A percentile compares a stretch with the other conserved stretches of the same genome.
Evolutionary conservation across 2,329 filamentous ascomycete genomes (phyloP).

Genomic region (Eutypella sp.): DNA sequence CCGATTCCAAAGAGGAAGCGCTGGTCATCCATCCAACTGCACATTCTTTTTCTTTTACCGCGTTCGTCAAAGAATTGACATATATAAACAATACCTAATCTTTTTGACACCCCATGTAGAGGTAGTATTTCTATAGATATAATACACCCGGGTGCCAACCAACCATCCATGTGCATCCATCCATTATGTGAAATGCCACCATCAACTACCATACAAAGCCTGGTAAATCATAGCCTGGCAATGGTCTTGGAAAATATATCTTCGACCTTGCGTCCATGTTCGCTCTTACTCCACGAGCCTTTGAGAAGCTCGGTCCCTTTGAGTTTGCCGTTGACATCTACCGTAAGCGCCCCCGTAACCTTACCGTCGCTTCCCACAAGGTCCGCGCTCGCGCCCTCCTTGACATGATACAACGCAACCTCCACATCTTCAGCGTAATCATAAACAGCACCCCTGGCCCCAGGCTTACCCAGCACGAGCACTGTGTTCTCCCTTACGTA

Average conservation of each 20-base stretch:
- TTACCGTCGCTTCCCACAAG: slow-evolving; percentile 40
- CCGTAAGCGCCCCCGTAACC: slow-evolving; percentile 33
- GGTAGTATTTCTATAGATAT: too few relatives aligned
- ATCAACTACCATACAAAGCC: too few relatives aligned
- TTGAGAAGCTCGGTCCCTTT: slow-evolving; percentile 34
- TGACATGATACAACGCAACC: slow-evolving; percentile 40
- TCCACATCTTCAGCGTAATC: slow-evolving; percentile 44
- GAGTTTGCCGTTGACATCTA: slow-evolving; percentile 35
- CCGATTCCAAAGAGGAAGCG: background rate
- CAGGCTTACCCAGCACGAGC: slow-evolving; percentile 39
- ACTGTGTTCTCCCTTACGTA: slow-evolving; percentile 52
- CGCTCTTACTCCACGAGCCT: slow-evolving; percentile 26
- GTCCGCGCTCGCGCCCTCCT: slow-evolving; percentile 34
- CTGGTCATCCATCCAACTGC: background rate
- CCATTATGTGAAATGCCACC: too few relatives aligned
- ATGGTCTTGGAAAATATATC: slow-evolving; percentile 15
- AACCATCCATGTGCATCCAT: too few relatives aligned
- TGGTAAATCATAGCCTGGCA: slow-evolving; percentile 14
- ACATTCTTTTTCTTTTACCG: background rate
- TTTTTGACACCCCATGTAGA: too few relatives aligned
- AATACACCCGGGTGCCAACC: too few relatives aligned
- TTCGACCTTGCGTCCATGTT: slow-evolving; percentile 16
- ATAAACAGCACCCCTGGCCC: slow-evolving; percentile 38
- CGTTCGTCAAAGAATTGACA: too few relatives aligned
- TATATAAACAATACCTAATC: too few relatives aligned